A percentile compares a stretch with the other conserved stretches of the same genome.
These are phyloP conservation scores for Mucor ambiguus DNA, from an alignment of 371 early-diverging fungal genomes.

Conservation along the genomic window DNA sequence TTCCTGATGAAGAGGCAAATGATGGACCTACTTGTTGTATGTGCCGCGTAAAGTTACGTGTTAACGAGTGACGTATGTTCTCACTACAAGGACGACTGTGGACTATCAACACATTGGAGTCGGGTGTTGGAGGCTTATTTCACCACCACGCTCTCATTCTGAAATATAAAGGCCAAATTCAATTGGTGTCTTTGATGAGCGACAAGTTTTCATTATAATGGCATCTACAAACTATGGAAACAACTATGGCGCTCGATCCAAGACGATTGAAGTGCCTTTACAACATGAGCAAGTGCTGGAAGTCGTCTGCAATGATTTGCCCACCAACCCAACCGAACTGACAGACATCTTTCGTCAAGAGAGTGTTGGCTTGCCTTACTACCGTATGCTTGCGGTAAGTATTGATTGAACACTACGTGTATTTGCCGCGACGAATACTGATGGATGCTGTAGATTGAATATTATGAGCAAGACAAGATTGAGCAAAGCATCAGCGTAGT, in stretches of 20 bases:
- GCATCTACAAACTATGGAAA: slow-evolving; percentile 29
- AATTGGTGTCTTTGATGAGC: not conserved
- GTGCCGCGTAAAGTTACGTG: slow-evolving; percentile 10
- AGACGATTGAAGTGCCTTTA: slow-evolving; percentile 81
- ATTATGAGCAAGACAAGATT: slow-evolving; percentile 66
- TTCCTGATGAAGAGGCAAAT: not conserved
- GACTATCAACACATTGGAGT: not conserved
- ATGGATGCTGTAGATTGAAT: slow-evolving; percentile 63
- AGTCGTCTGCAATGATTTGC: slow-evolving; percentile 77
- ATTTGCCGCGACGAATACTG: not conserved
- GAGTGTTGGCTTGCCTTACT: slow-evolving; percentile 69
- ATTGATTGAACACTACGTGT: not conserved
- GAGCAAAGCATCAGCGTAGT: slow-evolving; percentile 66
- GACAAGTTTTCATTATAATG: slow-evolving; percentile 16
- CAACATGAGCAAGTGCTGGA: slow-evolving; percentile 79
- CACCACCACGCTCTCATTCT: too few species aligned
- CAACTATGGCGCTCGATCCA: slow-evolving; percentile 28
- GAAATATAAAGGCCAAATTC: not conserved
- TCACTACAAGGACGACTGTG: not conserved
- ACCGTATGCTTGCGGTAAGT: slow-evolving; percentile 78
- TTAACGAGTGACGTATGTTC: slow-evolving; percentile 11
- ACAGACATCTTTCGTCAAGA: slow-evolving; percentile 81
- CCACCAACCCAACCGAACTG: slow-evolving; percentile 67
- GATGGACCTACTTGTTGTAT: slow-evolving; percentile 3
- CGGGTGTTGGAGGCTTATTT: slow-evolving; percentile 3